Evolutionary conservation across 108 stramenopile genomes (phyloP).

Genomic region (Discostella pseudostelligera): DNA sequence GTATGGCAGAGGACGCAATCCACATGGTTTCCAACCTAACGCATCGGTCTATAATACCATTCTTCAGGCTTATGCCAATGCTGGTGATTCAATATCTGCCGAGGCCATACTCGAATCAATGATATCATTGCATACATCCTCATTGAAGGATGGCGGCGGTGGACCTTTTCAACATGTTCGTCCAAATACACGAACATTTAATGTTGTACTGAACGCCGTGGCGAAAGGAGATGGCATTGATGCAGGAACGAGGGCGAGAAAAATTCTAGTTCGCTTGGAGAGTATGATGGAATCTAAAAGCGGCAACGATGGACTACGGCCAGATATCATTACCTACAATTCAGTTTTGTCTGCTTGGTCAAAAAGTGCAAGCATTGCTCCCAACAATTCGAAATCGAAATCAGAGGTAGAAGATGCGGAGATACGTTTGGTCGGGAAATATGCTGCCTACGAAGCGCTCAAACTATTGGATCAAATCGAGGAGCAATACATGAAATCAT

Average conservation of each 20-base stretch:
- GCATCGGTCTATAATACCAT: constrained; percentile 41
- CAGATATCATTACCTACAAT: constrained; percentile 37
- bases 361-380: constrained; percentile 20
- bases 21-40: constrained; percentile 43
- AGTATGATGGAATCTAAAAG: background rate
- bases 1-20: constrained; percentile 21
- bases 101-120: constrained; percentile 28
- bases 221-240: constrained; percentile 23
- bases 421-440: constrained; percentile 15
- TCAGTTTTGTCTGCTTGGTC: constrained; percentile 44
- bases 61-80: constrained; percentile 49
- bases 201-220: constrained; percentile 38
- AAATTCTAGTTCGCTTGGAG: constrained; percentile 25
- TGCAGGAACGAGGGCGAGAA: constrained; percentile 19
- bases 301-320: constrained; percentile 4
- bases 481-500: constrained; percentile 11
- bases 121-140: constrained; percentile 31
- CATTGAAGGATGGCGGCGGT: constrained; percentile 25
- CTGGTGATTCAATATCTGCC: constrained; percentile 41
- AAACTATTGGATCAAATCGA: constrained; percentile 25
- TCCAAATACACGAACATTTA: constrained; percentile 42
- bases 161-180: constrained; percentile 30
- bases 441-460: constrained; percentile 32
- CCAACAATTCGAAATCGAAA: background rate
- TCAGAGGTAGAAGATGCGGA: background rate